Evolutionary conservation across 2,329 filamentous ascomycete species (phyloP), one percentile per base, ranked within the genome.

Genomic region (Cercospora beticola): DNA sequence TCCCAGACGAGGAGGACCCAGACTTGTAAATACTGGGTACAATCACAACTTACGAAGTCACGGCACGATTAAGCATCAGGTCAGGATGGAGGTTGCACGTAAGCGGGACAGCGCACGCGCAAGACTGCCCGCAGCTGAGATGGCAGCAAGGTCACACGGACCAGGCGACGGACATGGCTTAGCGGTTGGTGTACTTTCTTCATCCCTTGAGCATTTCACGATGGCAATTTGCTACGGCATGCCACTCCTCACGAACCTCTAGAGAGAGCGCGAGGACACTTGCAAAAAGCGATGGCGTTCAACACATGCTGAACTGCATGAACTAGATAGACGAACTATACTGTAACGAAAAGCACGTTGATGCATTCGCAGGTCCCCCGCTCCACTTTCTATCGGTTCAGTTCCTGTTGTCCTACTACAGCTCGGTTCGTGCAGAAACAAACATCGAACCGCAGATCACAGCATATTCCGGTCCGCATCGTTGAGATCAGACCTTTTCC

Each of bases 1-100:
- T 99, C 78, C 95, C 95, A 75, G 94, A 93, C 79, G 95, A 98
- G 88, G 92, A 96, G 74, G 94, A 97, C 76, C 89, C 92, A 74
- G 83, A 85, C 76, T 82, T 85, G 81, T 85, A 85, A 78, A 82
- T 62, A 66, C 57, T 49, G 67, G 43, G 61, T 21, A 59, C 43
- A 60, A 49, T 23, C 28, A 71, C 59, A 66, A 65, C 62, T 71
- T 65, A 72, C 68, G 67, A 72, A 66, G 62, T 68, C 68, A 73
- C 63, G 71, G 71, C 66, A 65, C 70, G 68, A 68, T 68, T 66
- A 71, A 52, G 52, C 40, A 65, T 64, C 58, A 62, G 61, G 64
- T 64, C 62, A 23, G 40, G 62, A 68, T 63, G 68, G 65, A 69
- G 65, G 62, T 62, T 67, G 67, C 66, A 67, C 61, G 68, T 72